phyloP scores from a whole-genome alignment of 148 eudicot genomes.

The Rhododendron molle region DNA sequence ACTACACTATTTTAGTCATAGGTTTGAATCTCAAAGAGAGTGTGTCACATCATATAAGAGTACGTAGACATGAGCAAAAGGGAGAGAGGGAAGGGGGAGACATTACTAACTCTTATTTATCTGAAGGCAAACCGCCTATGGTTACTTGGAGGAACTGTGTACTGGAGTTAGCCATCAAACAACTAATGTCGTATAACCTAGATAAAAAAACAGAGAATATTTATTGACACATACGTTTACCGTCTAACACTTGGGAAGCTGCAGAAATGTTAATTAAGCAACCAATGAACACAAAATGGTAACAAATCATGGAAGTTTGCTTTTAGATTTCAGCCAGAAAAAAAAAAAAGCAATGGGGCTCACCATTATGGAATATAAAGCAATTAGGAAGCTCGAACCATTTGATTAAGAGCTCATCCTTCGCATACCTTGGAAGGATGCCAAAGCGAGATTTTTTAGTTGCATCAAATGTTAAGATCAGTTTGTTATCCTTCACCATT shows the following conservation, averaged over 20 bases:
- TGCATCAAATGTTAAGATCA: constrained; percentile 62
- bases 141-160: not conserved
- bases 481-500: constrained; percentile 80
- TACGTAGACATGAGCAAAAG: too few relatives aligned
- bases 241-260: not conserved
- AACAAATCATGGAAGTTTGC: not conserved
- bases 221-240: not conserved
- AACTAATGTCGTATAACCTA: not conserved
- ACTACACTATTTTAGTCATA: too few relatives aligned
- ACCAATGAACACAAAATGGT: not conserved
- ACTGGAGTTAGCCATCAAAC: not conserved
- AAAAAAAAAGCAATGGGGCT: constrained; percentile 18
- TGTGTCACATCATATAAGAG: too few relatives aligned
- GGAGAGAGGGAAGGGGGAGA: too few relatives aligned
- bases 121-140: not conserved
- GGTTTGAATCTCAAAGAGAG: too few relatives aligned
- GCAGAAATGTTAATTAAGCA: not conserved
- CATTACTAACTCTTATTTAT: too few relatives aligned
- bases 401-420: constrained; percentile 76
- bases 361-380: constrained; percentile 96
- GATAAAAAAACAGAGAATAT: not conserved
- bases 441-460: constrained; percentile 88
- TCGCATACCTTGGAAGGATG: constrained; percentile 82
- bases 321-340: not conserved
- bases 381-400: constrained; percentile 99